Evolutionary conservation across 2,329 filamentous ascomycete species (phyloP), one percentile per base, ranked within the genome.

Genomic region (Ophiostoma tasmaniense): DNA sequence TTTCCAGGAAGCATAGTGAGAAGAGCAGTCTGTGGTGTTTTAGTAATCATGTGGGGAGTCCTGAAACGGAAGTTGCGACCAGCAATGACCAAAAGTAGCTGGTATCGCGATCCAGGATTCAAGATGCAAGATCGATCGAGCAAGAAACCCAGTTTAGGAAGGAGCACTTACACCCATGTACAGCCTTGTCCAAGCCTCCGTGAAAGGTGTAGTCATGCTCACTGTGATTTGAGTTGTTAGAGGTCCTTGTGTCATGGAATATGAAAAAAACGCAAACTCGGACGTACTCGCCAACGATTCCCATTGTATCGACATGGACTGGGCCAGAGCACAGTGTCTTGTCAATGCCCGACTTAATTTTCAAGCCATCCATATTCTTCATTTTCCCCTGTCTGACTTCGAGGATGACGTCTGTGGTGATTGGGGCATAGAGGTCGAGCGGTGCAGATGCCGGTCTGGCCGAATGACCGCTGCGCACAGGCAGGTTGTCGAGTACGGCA

Each of bases 141-240:
- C 22, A 25, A 2, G n/a, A 55, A 55, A 55, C 25, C n/a, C 37
- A 2, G 30, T 39, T 28, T 11, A n/a, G 14, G 30, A 62, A 35
- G 35, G 67, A 62, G 28, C 50, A 77, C 82, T 77, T 74, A 84
- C 83, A 86, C 13, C 81, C 83, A 39, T 87, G 82, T 11, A 90
- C 79, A 0, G 87, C 88, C 75, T 89, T 90, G 70, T 90, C 88
- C 0, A 78, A 76, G 0, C 87, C 86, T 7, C 87, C 86, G 70
- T 90, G 88, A 67, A 86, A 85, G 0, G 82, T 84, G 33, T 81
- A 82, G 67, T 88, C 86, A 69, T 89, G 87, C 73, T 89, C 85
- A 71, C 70, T 72, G 45, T n/a, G 2, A n/a, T 22, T 4, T 20
- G 5, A 20, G 42, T 45, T 7, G 42, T 20, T 17, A 45, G 39